phyloP scores from a whole-genome alignment of 305 asterid species.

The Fraxinus baroniana region DNA sequence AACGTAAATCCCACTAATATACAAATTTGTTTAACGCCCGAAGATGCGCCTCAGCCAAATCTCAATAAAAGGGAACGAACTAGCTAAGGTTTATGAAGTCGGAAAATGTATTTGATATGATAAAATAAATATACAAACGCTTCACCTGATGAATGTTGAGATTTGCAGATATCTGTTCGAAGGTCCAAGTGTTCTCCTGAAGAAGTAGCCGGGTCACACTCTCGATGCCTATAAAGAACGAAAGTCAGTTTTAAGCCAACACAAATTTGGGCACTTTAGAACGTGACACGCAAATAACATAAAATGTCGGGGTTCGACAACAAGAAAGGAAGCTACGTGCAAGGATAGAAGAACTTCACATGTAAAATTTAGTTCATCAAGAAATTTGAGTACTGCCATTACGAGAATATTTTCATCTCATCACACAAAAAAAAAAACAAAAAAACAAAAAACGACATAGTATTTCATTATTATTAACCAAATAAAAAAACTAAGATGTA shows the following conservation, averaged over 20 bases:
- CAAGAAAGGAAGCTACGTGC: no score
- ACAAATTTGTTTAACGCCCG: neutral
- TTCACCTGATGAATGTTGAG: constrained; percentile 61
- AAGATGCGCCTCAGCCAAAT: neutral
- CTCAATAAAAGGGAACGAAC: neutral
- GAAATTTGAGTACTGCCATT: no score
- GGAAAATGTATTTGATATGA: neutral
- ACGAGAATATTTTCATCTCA: no score
- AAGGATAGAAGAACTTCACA: no score
- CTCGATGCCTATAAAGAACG: constrained; percentile 37
- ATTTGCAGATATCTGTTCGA: constrained; percentile 73
- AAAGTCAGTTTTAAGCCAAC: neutral
- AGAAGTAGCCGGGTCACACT: constrained; percentile 61
- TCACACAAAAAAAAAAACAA: no score
- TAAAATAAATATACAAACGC: constrained; percentile 3
- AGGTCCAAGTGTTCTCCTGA: constrained; percentile 68
- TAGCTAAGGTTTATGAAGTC: neutral
- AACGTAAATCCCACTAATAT: neutral
- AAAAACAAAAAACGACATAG: no score
- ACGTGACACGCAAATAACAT: no score
- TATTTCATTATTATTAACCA: neutral
- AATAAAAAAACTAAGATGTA: constrained; percentile 5
- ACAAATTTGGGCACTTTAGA: no score
- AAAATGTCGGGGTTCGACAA: no score
- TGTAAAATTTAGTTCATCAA: no score